phyloP scores from a whole-genome alignment of 2,329 filamentous ascomycete species.

The Xylariaceae sp. region DNA sequence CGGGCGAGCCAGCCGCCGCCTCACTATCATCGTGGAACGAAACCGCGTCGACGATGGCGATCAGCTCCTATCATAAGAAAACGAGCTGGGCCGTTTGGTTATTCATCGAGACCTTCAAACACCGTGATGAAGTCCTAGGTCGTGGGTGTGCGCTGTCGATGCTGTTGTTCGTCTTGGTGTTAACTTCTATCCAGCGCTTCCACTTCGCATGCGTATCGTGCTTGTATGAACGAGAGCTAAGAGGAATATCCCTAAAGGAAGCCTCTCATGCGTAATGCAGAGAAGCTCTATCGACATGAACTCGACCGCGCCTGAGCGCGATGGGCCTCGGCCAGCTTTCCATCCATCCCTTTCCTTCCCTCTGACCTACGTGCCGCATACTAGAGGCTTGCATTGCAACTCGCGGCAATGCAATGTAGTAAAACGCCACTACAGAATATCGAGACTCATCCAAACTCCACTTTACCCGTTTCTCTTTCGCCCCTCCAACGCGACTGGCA shows the following conservation, averaged over 20 bases:
- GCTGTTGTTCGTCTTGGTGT: background rate
- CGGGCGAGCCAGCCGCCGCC: constrained; percentile 15
- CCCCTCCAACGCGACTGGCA: constrained; percentile 26
- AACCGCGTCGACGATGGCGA: background rate
- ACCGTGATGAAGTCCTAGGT: background rate
- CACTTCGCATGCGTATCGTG: constrained; percentile 9
- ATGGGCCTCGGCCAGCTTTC: constrained; percentile 1
- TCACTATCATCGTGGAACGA: constrained; percentile 16
- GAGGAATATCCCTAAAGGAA: constrained; percentile 13
- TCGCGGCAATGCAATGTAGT: constrained; percentile 20
- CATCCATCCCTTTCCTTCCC: constrained; percentile 12
- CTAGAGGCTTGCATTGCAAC: constrained; percentile 18
- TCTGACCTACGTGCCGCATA: background rate
- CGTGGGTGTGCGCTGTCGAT: background rate
- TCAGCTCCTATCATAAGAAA: constrained; percentile 9
- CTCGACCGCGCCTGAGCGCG: constrained; percentile 6
- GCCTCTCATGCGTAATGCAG: constrained; percentile 5
- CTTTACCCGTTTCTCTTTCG: constrained; percentile 10
- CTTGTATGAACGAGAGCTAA: background rate
- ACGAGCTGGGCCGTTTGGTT: background rate
- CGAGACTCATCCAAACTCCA: background rate
- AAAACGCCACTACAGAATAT: constrained; percentile 3
- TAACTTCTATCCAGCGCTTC: background rate
- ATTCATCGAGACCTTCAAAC: background rate
- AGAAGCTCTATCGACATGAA: constrained; percentile 1